phyloP scores from a whole-genome alignment of 306 rosid genomes.

The Trifolium fragiferum region DNA sequence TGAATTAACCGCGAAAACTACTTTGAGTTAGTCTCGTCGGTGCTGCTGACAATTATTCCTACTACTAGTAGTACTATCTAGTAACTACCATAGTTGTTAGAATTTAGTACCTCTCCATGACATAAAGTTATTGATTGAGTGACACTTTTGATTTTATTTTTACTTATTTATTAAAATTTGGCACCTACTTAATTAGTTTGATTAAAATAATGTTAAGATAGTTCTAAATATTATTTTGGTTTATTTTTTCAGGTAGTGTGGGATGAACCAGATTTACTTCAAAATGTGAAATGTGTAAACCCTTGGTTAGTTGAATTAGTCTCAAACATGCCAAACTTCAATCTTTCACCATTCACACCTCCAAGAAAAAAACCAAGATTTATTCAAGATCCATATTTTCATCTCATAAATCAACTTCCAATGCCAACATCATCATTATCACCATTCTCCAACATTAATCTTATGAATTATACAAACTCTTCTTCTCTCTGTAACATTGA shows the following conservation, averaged over 20 bases:
- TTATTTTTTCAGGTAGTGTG: constrained; percentile 69
- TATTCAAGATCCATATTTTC: constrained; percentile 58
- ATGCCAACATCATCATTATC: constrained; percentile 54
- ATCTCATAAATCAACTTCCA: constrained; percentile 64
- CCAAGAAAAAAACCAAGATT: constrained; percentile 77
- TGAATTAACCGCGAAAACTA: too few relatives aligned
- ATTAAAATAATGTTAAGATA: constrained; percentile 4
- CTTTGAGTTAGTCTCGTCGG: constrained; percentile 1
- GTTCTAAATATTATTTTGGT: constrained; percentile 28
- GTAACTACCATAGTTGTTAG: constrained; percentile 38
- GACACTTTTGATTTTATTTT: neutral
- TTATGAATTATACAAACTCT: constrained; percentile 55
- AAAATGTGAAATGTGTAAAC: constrained; percentile 85
- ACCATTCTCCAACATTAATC: constrained; percentile 49
- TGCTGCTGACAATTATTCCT: constrained; percentile 38
- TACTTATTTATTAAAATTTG: too few relatives aligned
- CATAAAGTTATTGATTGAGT: neutral
- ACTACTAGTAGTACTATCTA: neutral
- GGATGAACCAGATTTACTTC: constrained; percentile 98
- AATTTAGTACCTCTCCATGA: constrained; percentile 29
- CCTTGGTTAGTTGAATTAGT: constrained; percentile 95
- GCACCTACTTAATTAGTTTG: constrained; percentile 2
- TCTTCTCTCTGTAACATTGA: constrained; percentile 56
- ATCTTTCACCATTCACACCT: constrained; percentile 76
- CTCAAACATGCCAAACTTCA: constrained; percentile 72